A percentile compares a stretch with the other conserved stretches of the same genome.
These are phyloP conservation scores for Phaffomyces antillensis DNA, from an alignment of 805 yeast genomes.

Conservation along the genomic window DNA sequence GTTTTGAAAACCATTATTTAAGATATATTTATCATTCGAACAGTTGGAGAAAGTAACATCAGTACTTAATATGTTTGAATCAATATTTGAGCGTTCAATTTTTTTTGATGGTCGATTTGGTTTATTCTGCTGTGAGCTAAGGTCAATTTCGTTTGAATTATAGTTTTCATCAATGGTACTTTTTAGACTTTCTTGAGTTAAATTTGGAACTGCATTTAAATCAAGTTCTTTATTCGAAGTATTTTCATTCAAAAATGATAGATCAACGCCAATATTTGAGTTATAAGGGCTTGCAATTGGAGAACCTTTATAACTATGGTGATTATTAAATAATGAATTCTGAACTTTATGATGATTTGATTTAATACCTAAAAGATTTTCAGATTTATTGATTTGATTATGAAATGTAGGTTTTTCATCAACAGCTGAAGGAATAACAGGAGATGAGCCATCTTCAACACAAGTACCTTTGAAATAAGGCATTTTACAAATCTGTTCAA, in stretches of 20 bases:
- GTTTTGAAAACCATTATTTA: conserved; percentile 1
- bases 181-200: conserved; percentile 8
- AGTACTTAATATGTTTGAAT: too few species aligned
- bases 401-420: neutral
- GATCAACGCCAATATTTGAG: conserved; percentile 1
- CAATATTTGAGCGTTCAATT: too few species aligned
- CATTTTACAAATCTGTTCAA: conserved; percentile 39
- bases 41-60: too few species aligned
- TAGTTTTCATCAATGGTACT: conserved; percentile 14
- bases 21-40: too few species aligned
- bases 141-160: neutral
- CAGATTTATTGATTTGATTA: conserved; percentile 9
- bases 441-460: conserved; percentile 11
- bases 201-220: conserved; percentile 7
- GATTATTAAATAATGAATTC: neutral
- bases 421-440: neutral
- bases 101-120: too few species aligned
- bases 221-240: neutral
- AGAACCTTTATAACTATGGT: neutral
- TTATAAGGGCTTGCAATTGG: neutral
- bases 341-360: neutral
- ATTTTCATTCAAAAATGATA: conserved; percentile 8
- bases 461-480: conserved; percentile 47
- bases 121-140: neutral
- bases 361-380: conserved; percentile 12